Evolutionary conservation across 2,329 filamentous ascomycete genomes (phyloP).

Genomic region (Colletotrichum sp.): DNA sequence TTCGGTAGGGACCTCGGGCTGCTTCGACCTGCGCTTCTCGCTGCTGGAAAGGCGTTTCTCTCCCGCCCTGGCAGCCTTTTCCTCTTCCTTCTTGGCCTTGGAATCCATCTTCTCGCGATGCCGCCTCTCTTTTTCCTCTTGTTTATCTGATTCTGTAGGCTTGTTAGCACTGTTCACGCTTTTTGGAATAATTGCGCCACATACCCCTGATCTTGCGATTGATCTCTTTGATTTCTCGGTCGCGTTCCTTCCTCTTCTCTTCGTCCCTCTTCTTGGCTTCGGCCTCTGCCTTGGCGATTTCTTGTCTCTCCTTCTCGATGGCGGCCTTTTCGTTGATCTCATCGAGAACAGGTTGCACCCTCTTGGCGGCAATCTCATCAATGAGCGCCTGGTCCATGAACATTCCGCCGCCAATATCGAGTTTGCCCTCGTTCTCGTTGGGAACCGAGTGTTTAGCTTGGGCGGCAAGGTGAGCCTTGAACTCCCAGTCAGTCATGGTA

Average conservation of each 20-base stretch:
- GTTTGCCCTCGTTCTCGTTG: conserved; percentile 51
- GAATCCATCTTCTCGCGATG: conserved; percentile 57
- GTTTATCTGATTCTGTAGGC: conserved; percentile 50
- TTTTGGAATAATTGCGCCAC: conserved; percentile 27
- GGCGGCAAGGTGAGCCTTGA: conserved; percentile 74
- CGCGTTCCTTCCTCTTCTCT: conserved; percentile 56
- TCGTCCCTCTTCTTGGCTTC: conserved; percentile 68
- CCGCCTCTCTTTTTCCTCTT: conserved; percentile 47
- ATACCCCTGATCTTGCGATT: conserved; percentile 64
- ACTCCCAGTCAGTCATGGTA: conserved; percentile 78
- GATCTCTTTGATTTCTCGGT: conserved; percentile 56
- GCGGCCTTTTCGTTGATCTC: conserved; percentile 84
- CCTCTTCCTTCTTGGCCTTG: conserved; percentile 53
- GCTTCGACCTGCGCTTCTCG: conserved; percentile 54
- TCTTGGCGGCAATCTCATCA: conserved; percentile 76
- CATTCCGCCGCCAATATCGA: conserved; percentile 80
- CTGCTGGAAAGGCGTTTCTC: conserved; percentile 56
- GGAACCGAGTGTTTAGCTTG: conserved; percentile 62
- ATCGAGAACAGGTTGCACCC: conserved; percentile 83
- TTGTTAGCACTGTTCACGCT: not conserved
- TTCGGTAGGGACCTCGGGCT: conserved; percentile 24
- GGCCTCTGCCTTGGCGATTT: conserved; percentile 66
- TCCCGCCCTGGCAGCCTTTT: conserved; percentile 57
- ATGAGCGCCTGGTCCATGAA: conserved; percentile 81
- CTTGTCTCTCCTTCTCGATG: conserved; percentile 69